phyloP scores from a whole-genome alignment of 257 asterid species.

The Rhazya stricta region DNA sequence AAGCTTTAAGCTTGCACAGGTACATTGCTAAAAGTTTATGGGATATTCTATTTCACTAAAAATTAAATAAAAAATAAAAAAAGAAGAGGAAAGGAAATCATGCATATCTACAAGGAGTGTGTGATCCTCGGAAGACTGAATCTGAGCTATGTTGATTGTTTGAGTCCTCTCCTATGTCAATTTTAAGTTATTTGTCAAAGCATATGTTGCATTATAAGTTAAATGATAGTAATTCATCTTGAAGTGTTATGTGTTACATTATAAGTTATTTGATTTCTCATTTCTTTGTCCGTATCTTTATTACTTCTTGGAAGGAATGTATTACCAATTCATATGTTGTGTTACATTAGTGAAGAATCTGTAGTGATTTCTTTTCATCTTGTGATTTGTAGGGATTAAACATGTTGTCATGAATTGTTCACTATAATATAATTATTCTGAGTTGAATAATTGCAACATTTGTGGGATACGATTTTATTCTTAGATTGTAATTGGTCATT shows the following conservation, averaged over 20 bases:
- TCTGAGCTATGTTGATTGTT: neutral
- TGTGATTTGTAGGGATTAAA: neutral
- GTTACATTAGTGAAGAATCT: neutral
- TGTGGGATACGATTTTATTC: too few relatives aligned
- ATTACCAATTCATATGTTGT: neutral
- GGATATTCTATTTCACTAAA: neutral
- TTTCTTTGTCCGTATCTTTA: neutral
- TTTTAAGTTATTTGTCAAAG: neutral
- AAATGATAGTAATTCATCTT: neutral
- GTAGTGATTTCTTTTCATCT: neutral
- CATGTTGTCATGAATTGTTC: neutral
- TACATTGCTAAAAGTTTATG: constrained; percentile 20
- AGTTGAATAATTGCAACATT: constrained; percentile 24
- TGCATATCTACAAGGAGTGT: neutral
- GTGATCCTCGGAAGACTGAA: neutral
- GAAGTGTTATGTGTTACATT: neutral
- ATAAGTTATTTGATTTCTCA: neutral
- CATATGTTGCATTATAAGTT: neutral
- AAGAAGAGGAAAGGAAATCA: too few relatives aligned
- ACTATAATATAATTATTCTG: neutral
- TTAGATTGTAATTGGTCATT: too few relatives aligned
- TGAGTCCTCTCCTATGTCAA: neutral
- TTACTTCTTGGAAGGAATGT: neutral
- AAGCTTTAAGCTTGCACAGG: constrained; percentile 94
- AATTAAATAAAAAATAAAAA: too few relatives aligned